Evolutionary conservation across 2,329 filamentous ascomycete species (phyloP).

Genomic region (Neoascochyta sp.): DNA sequence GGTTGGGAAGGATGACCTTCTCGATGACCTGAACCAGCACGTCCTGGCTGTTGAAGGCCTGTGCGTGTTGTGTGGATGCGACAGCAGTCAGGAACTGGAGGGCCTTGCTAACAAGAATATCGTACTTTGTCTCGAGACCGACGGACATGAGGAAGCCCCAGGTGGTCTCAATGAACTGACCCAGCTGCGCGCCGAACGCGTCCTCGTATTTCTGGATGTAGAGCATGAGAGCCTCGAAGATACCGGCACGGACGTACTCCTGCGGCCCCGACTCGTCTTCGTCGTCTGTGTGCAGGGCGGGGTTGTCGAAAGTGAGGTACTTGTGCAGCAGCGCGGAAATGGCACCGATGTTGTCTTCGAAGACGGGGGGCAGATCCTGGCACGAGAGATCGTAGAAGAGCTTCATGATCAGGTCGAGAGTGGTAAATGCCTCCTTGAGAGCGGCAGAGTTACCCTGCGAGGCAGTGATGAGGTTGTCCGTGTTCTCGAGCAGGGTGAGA

Average conservation of each 20-base stretch:
- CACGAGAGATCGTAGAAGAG: constrained; percentile 96
- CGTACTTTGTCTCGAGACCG: constrained; percentile 85
- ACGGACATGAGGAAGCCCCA: constrained; percentile 89
- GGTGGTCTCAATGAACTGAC: constrained; percentile 81
- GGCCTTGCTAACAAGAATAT: constrained; percentile 89
- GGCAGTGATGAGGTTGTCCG: constrained; percentile 66
- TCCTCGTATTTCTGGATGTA: constrained; percentile 96
- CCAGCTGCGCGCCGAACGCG: constrained; percentile 76
- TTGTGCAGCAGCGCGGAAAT: constrained; percentile 83
- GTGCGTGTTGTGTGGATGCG: constrained; percentile 71
- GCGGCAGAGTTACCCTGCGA: constrained; percentile 71
- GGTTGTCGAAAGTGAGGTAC: constrained; percentile 85
- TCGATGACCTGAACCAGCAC: constrained; percentile 85
- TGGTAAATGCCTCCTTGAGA: constrained; percentile 75
- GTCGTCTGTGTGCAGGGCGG: constrained; percentile 77
- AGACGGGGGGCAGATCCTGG: constrained; percentile 90
- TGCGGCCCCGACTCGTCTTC: constrained; percentile 82
- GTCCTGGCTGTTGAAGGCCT: constrained; percentile 77
- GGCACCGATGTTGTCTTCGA: constrained; percentile 79
- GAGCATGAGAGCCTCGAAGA: constrained; percentile 84
- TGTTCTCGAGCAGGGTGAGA: constrained; percentile 70
- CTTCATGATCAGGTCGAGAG: constrained; percentile 83
- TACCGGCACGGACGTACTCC: constrained; percentile 86
- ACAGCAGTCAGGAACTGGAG: constrained; percentile 92
- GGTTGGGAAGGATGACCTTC: constrained; percentile 91